Conservation (phyloP, 352 stramenopile species). For the Globisporangium okanoganense region DNA sequence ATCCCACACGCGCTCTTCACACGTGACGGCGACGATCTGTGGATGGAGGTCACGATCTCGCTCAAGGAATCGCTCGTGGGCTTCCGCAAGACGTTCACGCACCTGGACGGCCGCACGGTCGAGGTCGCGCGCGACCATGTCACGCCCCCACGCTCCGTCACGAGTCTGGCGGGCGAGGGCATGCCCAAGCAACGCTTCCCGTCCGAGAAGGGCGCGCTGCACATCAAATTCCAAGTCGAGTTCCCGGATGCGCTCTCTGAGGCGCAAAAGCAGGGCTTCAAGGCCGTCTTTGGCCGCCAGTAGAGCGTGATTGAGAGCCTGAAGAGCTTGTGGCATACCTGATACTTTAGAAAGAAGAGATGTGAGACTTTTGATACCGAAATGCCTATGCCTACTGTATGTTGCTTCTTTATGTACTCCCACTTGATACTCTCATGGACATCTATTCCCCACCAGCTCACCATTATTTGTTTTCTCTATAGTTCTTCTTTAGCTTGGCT, state of each 20-base stretch:
- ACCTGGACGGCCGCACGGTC: constrained; percentile 93
- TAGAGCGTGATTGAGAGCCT: constrained; percentile 6
- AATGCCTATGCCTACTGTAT: constrained; percentile 3
- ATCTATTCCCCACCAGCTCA: background rate
- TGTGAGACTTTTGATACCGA: background rate
- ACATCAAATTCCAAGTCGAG: constrained; percentile 95
- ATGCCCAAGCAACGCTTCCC: constrained; percentile 93
- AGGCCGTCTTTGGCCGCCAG: constrained; percentile 43
- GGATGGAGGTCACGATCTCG: constrained; percentile 94
- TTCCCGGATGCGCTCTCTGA: constrained; percentile 90
- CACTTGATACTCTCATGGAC: background rate
- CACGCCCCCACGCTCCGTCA: constrained; percentile 91
- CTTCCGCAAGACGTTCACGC: constrained; percentile 89
- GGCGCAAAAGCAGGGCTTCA: constrained; percentile 73
- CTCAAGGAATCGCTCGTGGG: constrained; percentile 94
- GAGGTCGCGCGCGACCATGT: constrained; percentile 84
- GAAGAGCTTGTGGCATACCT: background rate
- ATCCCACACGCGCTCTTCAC: constrained; percentile 85
- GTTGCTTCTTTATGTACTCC: background rate
- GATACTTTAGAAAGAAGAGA: background rate
- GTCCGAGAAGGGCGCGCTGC: constrained; percentile 85
- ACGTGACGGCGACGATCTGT: constrained; percentile 93
- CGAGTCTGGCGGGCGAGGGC: constrained; percentile 88
- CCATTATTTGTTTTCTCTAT: background rate
- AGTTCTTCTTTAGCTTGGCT: background rate